Base-by-base conservation (phyloP, 805 yeast genomes). In the Candida xyloterini region DNA sequence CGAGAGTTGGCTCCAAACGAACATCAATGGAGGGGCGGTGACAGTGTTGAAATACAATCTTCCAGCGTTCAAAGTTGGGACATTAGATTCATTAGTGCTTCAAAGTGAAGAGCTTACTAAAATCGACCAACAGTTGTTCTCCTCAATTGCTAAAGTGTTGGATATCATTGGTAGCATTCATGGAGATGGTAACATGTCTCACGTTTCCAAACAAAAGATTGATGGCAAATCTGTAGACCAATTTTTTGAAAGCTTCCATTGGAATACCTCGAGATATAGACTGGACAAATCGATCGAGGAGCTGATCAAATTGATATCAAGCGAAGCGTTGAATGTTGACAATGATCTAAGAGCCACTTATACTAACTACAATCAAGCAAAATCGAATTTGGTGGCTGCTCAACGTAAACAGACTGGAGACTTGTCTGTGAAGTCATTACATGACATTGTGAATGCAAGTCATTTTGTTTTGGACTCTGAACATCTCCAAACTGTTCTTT, bases 381-480 rank as follows among this genome's bases (percentile, higher is more conserved):
- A 82, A 65, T 78, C 95, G 30, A 85, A 81, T 58, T 72, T 89
- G 45, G 74, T 81, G 34, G 89, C 96, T 10, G 91, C 95, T 8
- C 95, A 91, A 63, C 79, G 97, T 57, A 90, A 90, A 66, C 84
- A 84, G 62, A 83, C 86, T 27, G 99, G 99, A 43, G 96, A 93
- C 61, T 73, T 93, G 50, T 82, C 96, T 3, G 90, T 91, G 40
- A 81, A 86, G 61, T 85, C 96, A 3, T 71, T 93, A 46, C 97
- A 91, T 59, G 93, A 87, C 56, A 75, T 91, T 40, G 96, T 93
- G 36, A 76, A 76, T 37, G 83, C 88, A 9, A 79, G 79, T 37
- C 88, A 93, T 56, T 86, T 93, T 60, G 90, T 93, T 11, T 69
- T 84, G 50, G 78, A 79, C 52, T 84, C 95, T 5, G 98, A 91